phyloP scores from a whole-genome alignment of 2,329 filamentous ascomycete species.

The Metarhizium humberi region DNA sequence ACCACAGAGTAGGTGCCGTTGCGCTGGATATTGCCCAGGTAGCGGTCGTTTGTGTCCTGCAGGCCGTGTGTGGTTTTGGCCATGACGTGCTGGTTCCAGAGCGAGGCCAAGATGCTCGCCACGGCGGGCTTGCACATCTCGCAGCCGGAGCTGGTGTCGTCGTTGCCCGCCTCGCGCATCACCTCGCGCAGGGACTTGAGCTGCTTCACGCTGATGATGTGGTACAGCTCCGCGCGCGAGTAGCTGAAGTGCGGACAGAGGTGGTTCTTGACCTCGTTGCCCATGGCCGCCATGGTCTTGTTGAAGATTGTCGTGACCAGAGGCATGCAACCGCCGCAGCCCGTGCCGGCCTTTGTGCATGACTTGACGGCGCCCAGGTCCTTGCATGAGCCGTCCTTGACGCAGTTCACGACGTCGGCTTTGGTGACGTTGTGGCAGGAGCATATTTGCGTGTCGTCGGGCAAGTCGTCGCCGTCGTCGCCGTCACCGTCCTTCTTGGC shows the following conservation, averaged over 20 bases:
- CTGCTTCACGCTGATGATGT: conserved; percentile 51
- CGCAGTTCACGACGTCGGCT: conserved; percentile 60
- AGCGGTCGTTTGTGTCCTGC: no score
- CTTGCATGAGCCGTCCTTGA: conserved; percentile 74
- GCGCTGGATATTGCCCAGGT: no score
- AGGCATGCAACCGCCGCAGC: conserved; percentile 84
- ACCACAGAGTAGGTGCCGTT: conserved; percentile 80
- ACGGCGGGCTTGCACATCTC: conserved; percentile 80
- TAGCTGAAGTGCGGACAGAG: conserved; percentile 77
- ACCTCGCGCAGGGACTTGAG: no score
- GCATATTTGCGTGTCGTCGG: conserved; percentile 82
- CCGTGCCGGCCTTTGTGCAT: conserved; percentile 86
- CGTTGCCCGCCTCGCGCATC: conserved; percentile 21
- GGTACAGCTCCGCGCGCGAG: conserved; percentile 81
- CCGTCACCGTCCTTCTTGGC: conserved; percentile 62
- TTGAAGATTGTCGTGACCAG: conserved; percentile 86
- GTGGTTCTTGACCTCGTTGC: conserved; percentile 79
- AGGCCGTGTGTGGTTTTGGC: conserved; percentile 42
- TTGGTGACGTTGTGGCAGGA: conserved; percentile 92
- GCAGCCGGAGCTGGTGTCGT: conserved; percentile 65
- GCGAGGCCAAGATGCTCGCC: conserved; percentile 68
- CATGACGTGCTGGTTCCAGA: conserved; percentile 81
- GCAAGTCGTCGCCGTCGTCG: conserved; percentile 55
- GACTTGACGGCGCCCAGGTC: conserved; percentile 75
- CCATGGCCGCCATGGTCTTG: conserved; percentile 76